phyloP scores from a whole-genome alignment of 176 grass and related monocot genomes.

The Ensete ventricosum region DNA sequence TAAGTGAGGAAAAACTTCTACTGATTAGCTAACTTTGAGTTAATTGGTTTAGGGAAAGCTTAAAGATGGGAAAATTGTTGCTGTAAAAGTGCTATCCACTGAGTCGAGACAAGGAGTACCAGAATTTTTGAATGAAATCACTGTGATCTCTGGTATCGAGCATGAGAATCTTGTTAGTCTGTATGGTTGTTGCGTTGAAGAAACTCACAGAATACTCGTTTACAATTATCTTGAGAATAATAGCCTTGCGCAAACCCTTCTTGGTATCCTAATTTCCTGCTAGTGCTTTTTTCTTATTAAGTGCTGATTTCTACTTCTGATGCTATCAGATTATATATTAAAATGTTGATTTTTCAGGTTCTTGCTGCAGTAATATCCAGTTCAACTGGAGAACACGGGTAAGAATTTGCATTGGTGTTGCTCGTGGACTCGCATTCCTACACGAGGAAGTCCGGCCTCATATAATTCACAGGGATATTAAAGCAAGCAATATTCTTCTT shows the following conservation, averaged over 20 bases:
- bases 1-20: not conserved
- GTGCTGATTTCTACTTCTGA: not conserved
- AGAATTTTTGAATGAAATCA: conserved; percentile 69
- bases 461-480: conserved; percentile 85
- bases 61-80: conserved; percentile 43
- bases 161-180: conserved; percentile 75
- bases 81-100: conserved; percentile 61
- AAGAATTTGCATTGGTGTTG: conserved; percentile 62
- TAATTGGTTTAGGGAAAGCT: conserved; percentile 46
- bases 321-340: not conserved
- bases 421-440: conserved; percentile 64
- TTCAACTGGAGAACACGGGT: conserved; percentile 61
- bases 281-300: not conserved
- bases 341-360: conserved; percentile 21
- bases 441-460: conserved; percentile 59
- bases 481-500: conserved; percentile 93
- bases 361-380: conserved; percentile 43
- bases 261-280: conserved; percentile 33
- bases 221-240: conserved; percentile 92
- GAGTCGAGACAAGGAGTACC: conserved; percentile 63
- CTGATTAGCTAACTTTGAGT: not conserved
- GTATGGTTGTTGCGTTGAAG: conserved; percentile 67
- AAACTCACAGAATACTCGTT: conserved; percentile 49
- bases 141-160: conserved; percentile 66
- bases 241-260: conserved; percentile 72